Percentiles rank a stretch among this genome's conserved stretches.
phyloP scores from a whole-genome alignment of 2,329 filamentous ascomycete species.

The Fusarium humuli region DNA sequence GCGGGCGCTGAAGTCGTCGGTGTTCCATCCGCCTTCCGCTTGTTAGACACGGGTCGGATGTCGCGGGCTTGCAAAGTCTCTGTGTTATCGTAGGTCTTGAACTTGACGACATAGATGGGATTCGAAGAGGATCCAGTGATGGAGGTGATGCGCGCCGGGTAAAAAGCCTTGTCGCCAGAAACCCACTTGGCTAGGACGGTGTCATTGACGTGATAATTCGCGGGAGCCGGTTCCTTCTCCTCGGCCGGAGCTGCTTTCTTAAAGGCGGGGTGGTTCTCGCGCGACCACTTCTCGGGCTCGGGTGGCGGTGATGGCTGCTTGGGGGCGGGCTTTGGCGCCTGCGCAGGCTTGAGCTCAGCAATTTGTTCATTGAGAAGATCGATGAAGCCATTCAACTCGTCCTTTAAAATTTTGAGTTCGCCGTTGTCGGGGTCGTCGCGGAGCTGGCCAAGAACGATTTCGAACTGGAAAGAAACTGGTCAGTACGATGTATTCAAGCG shows the following conservation, averaged over 20 bases:
- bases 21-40: slow-evolving; percentile 87
- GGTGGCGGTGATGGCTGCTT: slow-evolving; percentile 62
- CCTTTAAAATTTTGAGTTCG: slow-evolving; percentile 80
- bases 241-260: slow-evolving; percentile 64
- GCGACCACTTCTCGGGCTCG: slow-evolving; percentile 79
- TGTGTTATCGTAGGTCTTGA: slow-evolving; percentile 88
- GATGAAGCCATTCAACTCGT: slow-evolving; percentile 86
- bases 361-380: slow-evolving; percentile 82
- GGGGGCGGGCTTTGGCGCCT: slow-evolving; percentile 58
- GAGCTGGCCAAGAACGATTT: slow-evolving; percentile 79
- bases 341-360: slow-evolving; percentile 75
- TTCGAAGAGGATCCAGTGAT: slow-evolving; percentile 92
- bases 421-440: slow-evolving; percentile 83
- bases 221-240: slow-evolving; percentile 62
- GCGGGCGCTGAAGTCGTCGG: slow-evolving; percentile 61
- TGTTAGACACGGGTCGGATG: slow-evolving; percentile 81
- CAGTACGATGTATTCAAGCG: slow-evolving; percentile 19
- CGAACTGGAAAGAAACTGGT: slow-evolving; percentile 66
- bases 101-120: slow-evolving; percentile 94
- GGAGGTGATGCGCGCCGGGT: slow-evolving; percentile 90
- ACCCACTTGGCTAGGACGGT: slow-evolving; percentile 90
- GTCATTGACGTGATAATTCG: slow-evolving; percentile 86
- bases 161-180: slow-evolving; percentile 89
- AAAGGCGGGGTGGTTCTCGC: slow-evolving; percentile 83
- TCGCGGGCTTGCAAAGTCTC: slow-evolving; percentile 86